A percentile compares a stretch with the other conserved stretches of the same genome.
phyloP scores from a whole-genome alignment of 2,329 filamentous ascomycete species.

The Hymenoscyphus linearis region DNA sequence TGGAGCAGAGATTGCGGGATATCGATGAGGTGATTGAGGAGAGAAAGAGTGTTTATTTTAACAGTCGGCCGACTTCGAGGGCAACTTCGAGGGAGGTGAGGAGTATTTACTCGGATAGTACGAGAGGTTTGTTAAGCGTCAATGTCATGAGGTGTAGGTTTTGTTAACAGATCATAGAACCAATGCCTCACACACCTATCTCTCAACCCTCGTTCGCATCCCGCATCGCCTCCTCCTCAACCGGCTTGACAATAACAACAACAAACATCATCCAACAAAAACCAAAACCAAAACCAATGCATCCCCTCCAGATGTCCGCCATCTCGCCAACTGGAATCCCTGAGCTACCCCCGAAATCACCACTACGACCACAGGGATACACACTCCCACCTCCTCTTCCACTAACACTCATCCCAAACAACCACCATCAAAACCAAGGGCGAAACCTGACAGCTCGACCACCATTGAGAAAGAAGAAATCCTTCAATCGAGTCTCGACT shows the following conservation, averaged over 20 bases:
- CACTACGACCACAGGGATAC: slow-evolving; percentile 10
- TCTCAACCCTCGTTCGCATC: slow-evolving; percentile 35
- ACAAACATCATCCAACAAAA: slow-evolving; percentile 26
- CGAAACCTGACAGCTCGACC: slow-evolving; percentile 36
- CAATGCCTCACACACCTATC: slow-evolving; percentile 47
- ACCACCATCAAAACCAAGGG: too few relatives aligned
- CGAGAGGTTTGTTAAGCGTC: not conserved
- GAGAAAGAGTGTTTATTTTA: slow-evolving; percentile 52
- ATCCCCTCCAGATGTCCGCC: slow-evolving; percentile 31
- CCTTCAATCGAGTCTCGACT: slow-evolving; percentile 55
- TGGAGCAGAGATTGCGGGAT: slow-evolving; percentile 52
- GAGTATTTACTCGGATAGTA: slow-evolving; percentile 25
- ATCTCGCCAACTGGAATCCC: slow-evolving; percentile 22
- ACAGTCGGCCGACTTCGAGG: slow-evolving; percentile 28
- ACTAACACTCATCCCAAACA: slow-evolving; percentile 47
- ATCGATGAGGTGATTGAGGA: slow-evolving; percentile 54
- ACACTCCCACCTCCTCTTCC: slow-evolving; percentile 39
- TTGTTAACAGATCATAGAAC: slow-evolving; percentile 37
- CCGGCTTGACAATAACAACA: slow-evolving; percentile 28
- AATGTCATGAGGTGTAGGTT: not conserved
- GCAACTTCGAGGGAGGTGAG: slow-evolving; percentile 19
- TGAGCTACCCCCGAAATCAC: slow-evolving; percentile 11
- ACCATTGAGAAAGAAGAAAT: slow-evolving; percentile 60
- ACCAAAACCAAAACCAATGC: slow-evolving; percentile 30
- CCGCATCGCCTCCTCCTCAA: not conserved